Evolutionary conservation across 2,329 filamentous ascomycete genomes (phyloP), one percentile per base, ranked within the genome.

Genomic region (Colletotrichum coccodes): DNA sequence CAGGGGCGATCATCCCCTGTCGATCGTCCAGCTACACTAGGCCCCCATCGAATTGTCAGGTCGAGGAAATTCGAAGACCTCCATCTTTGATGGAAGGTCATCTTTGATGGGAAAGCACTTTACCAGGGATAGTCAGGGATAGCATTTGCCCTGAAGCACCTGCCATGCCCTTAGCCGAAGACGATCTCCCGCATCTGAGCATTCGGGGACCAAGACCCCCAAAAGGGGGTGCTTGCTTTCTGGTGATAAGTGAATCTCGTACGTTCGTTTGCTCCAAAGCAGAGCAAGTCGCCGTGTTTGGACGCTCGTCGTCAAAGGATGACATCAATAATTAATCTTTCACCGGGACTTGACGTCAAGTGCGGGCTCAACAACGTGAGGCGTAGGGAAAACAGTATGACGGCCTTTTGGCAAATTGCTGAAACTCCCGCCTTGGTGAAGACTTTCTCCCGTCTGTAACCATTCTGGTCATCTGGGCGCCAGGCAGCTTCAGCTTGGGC

Each of bases 1-100:
- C 26, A 68, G 65, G 65, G 65, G 52, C 61, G 32, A 54, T 65
- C 61, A 36, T 68, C 65, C 65, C 65, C 65, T 68, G 65, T 68
- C 62, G 65, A 68, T 65, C 65, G 40, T 26, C 34, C 5, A 57
- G 21, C 32, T 60, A 5, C 28, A 30, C 26, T 36, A n/a, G 18
- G n/a, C 42, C 62, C 16, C 28, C 36, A 68, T 65, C 65, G 54
- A 21, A 60, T 59, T 68, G 47, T 60, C 9, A 32, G 32, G 54
- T 54, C 32, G 47, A 49, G 32, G 28, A 68, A 64, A 21, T 28
- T 32, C 32, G 30, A 28, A 44, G 28, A 54, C 34, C 40, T 12
- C 65, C 54, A 56, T 65, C 32, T 56, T 60, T 28, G 26, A 68
- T 68, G 65, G 54, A 54, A 65, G 65, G 65, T 32, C 49, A 34